These are phyloP conservation scores for Ustilago sp. DNA, from an alignment of 1,284 basidiomycete genomes.

Conservation along the genomic window DNA sequence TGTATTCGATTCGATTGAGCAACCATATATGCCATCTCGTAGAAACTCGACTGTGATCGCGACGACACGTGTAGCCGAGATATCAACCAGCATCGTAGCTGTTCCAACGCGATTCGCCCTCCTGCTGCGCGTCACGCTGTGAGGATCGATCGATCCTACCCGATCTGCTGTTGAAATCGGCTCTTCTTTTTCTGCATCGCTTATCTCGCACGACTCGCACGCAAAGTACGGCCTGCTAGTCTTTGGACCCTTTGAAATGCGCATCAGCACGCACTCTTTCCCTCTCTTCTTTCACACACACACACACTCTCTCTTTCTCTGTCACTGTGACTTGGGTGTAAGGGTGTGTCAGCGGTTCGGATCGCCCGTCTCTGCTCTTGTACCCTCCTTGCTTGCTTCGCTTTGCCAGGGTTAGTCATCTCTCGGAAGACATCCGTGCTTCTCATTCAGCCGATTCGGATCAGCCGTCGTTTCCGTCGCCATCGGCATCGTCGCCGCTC, in stretches of 20 bases:
- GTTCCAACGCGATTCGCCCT: background rate
- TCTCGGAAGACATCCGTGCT: background rate
- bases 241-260: background rate
- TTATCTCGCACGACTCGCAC: slow-evolving; percentile 6
- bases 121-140: background rate
- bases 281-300: background rate
- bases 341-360: background rate
- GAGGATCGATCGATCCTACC: background rate
- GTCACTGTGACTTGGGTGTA: background rate
- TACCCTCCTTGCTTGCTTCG: background rate
- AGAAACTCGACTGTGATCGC: background rate
- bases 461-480: background rate
- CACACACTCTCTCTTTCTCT: background rate
- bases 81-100: background rate
- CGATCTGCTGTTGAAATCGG: background rate
- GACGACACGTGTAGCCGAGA: background rate
- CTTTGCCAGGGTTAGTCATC: background rate
- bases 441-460: slow-evolving; percentile 5
- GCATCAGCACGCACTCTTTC: background rate
- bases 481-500: background rate
- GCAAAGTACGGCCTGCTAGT: slow-evolving; percentile 3
- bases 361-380: slow-evolving; percentile 1
- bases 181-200: background rate
- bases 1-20: background rate
- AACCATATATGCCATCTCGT: background rate